Percentiles rank a stretch among this genome's conserved stretches.
These are phyloP conservation scores for Pseudocercospora fuligena DNA, from an alignment of 2,329 filamentous ascomycete species.

Conservation along the genomic window DNA sequence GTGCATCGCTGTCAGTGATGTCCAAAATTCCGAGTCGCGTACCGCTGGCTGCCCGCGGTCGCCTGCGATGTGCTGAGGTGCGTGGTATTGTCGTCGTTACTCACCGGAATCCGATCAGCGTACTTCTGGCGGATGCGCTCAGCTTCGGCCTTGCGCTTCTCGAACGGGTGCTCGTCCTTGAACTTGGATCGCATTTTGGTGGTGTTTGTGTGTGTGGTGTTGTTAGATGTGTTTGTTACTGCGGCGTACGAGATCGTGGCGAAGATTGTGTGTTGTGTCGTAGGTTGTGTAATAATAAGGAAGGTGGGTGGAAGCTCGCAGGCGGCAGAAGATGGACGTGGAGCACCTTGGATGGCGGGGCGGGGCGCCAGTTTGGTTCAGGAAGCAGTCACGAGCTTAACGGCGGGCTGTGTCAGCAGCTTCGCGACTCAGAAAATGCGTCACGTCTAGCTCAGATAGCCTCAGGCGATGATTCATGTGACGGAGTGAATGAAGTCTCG, in stretches of 20 bases:
- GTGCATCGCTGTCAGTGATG: conserved; percentile 25
- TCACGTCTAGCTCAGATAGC: not conserved
- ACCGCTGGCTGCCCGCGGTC: not conserved
- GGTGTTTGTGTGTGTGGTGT: conserved; percentile 34
- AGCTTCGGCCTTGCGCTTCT: conserved; percentile 99
- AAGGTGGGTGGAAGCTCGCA: not conserved
- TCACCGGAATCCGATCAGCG: conserved; percentile 94
- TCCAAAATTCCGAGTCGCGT: not conserved
- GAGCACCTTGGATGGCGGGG: conserved; percentile 5
- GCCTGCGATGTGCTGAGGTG: not conserved
- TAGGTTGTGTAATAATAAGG: conserved; percentile 25
- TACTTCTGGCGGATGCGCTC: conserved; percentile 99
- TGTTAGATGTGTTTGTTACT: conserved; percentile 14
- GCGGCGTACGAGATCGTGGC: conserved; percentile 6
- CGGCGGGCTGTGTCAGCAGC: not conserved
- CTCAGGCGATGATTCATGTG: conserved; percentile 3
- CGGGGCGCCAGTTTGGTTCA: not conserved
- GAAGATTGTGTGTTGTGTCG: conserved; percentile 17
- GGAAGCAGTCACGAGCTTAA: not conserved
- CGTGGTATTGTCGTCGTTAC: conserved; percentile 46
- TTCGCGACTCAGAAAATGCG: conserved; percentile 5
- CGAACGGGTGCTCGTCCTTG: conserved; percentile 99
- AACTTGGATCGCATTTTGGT: conserved; percentile 96
- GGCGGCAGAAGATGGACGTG: conserved; percentile 7
- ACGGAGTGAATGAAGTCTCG: conserved; percentile 1